phyloP scores from a whole-genome alignment of 2,329 filamentous ascomycete genomes.

The Myriosclerotinia duriaeana region DNA sequence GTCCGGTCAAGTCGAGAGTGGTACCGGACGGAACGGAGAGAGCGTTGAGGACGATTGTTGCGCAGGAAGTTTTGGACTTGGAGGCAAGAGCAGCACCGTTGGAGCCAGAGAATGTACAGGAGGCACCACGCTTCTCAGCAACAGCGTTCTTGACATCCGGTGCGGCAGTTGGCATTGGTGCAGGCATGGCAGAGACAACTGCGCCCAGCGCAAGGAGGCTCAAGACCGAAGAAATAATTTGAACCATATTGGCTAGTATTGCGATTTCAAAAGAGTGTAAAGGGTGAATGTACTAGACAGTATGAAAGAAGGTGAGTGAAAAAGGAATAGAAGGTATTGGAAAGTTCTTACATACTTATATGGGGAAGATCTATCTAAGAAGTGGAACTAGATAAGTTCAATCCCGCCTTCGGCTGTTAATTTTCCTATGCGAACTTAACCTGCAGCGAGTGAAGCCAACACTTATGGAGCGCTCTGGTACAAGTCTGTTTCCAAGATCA shows the following conservation, averaged over 20 bases:
- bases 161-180: conserved; percentile 33
- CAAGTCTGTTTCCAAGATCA: background rate
- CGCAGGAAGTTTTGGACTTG: conserved; percentile 52
- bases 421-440: background rate
- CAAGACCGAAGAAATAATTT: conserved; percentile 28
- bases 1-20: conserved; percentile 57
- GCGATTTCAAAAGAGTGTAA: conserved; percentile 14
- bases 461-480: background rate
- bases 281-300: conserved; percentile 15
- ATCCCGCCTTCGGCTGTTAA: background rate
- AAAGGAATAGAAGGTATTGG: conserved; percentile 3
- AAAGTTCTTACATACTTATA: conserved; percentile 10
- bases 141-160: conserved; percentile 27
- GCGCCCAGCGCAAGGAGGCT: conserved; percentile 30
- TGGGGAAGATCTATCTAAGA: background rate
- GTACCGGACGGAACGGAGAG: conserved; percentile 58
- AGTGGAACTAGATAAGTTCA: background rate
- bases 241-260: conserved; percentile 33
- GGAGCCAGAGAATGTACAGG: conserved; percentile 57
- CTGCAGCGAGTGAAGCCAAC: background rate
- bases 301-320: conserved; percentile 16
- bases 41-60: conserved; percentile 53
- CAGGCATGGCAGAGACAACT: conserved; percentile 28
- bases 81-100: conserved; percentile 49
- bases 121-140: conserved; percentile 34